Base-by-base conservation (phyloP, 371 early-diverging fungal species). In the Rhizopus stolonifer region DNA sequence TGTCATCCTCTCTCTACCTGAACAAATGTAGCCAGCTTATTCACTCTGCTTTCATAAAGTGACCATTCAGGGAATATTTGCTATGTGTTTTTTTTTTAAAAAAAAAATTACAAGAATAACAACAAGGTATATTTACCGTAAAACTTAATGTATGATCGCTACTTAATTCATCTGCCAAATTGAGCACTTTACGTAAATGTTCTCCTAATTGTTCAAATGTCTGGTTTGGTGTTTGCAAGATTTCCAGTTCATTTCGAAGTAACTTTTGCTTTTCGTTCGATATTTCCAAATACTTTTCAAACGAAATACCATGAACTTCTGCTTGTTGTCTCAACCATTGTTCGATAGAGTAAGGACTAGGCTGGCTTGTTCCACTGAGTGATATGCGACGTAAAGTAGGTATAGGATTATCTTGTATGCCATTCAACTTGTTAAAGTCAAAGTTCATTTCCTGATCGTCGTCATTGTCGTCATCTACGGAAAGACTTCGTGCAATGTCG, bases 11-110 rank as follows among this genome's bases (percentile, higher is more conserved):
- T n/a, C n/a, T 34, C n/a, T 58, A 67, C 70, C 56, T 74, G 69
- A 0, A 76, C 69, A 62, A 68, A 76, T 0, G 56, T 43, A 2
- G 70, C 66, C 1, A 70, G 21, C 29, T 68, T 65, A 8, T 62
- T 51, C 21, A 76, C 54, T 23, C 55, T 54, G 9, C 46, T 60
- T 54, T 76, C 70, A 38, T 65, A 76, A 8, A 56, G 11, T 10
- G 52, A 57, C 76, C 76, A 76, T 45, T 72, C 76, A 11, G 72
- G 72, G 34, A 62, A 76, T 19, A 76, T 61, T 67, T 67, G 23
- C 21, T 45, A 22, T 9, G 2, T 21, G 5, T 22, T 15, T n/a
- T 9, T 22, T 9, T 42, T 42, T 9, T 15, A 15, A 36, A 36
- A 38, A 38, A 24, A 15, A 38, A 38, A 38, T 10, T 4, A 17